Evolutionary conservation across 108 stramenopile species (phyloP), one percentile per base, ranked within the genome.

Genomic region (Cyclotella baltica): DNA sequence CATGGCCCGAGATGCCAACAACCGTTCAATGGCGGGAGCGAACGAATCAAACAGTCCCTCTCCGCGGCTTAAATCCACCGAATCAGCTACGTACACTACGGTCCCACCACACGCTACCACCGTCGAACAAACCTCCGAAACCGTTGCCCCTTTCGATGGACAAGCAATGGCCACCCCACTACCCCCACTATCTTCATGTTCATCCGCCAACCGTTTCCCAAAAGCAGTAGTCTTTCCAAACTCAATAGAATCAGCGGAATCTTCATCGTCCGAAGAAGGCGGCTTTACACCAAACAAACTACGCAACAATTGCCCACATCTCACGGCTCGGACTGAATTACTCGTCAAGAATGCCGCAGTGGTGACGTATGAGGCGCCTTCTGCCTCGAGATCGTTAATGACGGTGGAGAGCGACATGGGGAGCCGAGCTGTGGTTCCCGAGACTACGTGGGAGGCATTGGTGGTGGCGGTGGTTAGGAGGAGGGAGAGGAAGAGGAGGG

Each of bases 391-490:
- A 65, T 92, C 91, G 53, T 88, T 86, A 56, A 92, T 88, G 19
- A 94, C 86, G 29, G 88, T 79, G 28, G 93, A 94, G 6, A 94
- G 88, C 47, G 88, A 83, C 93, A 92, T 94, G 69, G 93, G 93
- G 4, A 92, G 88, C 18, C 87, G 83, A 23, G 91, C 72, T 62
- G 76, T 75, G 50, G 85, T 86, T 70, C 86, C 76, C 52, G 82
- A 72, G 43, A 88, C 87, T 9, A 88, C 66, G 35, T 80, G 72
- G 43, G 84, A 83, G 70, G 73, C 30, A 20, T 31, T 61, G 30
- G 59, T 34, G 67, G 30, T 15, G 59, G 30, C 13, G 48, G 27
- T 23, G 48, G 22, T 15, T 22, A 50, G 48, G 67, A 52, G 50
- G 10, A 46, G 40, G 38, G 64, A 11, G 25, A 43, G 38, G 40